A percentile compares a stretch with the other conserved stretches of the same genome.
Conservation (phyloP, 495 filamentous ascomycete genomes). For the Amorphotheca resinae region DNA sequence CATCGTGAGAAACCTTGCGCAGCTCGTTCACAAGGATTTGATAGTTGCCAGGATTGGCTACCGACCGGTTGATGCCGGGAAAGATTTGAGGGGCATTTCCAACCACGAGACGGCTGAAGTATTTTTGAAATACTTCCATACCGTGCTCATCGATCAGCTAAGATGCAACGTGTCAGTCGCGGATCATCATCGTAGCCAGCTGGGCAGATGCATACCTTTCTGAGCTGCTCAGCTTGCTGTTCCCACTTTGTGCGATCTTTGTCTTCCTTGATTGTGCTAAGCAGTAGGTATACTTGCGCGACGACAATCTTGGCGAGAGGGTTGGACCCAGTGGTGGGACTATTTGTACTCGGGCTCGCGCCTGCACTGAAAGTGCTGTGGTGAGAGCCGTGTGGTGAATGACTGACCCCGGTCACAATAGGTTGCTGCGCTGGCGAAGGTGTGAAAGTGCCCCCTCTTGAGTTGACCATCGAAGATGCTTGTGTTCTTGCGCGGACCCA, state of each 20-base stretch:
- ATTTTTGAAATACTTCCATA: slow-evolving; percentile 91
- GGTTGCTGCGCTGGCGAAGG: slow-evolving; percentile 38
- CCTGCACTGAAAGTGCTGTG: slow-evolving; percentile 36
- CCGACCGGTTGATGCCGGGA: slow-evolving; percentile 53
- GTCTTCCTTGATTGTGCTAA: slow-evolving; percentile 86
- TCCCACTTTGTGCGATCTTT: slow-evolving; percentile 93
- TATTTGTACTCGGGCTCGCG: slow-evolving; percentile 55
- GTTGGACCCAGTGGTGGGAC: slow-evolving; percentile 45
- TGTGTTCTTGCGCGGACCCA: slow-evolving; percentile 16
- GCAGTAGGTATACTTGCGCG: slow-evolving; percentile 85
- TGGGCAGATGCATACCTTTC: slow-evolving; percentile 47
- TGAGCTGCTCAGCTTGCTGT: slow-evolving; percentile 75
- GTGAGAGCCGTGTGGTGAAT: slow-evolving; percentile 41
- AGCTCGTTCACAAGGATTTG: slow-evolving; percentile 73
- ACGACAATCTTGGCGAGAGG: slow-evolving; percentile 75
- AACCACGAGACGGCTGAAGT: slow-evolving; percentile 77
- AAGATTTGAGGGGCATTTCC: slow-evolving; percentile 81
- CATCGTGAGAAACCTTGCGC: slow-evolving; percentile 67
- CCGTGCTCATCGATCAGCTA: slow-evolving; percentile 90
- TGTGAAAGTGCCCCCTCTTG: slow-evolving; percentile 37
- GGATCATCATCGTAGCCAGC: background rate
- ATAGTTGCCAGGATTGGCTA: slow-evolving; percentile 66
- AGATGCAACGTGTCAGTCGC: slow-evolving; percentile 13
- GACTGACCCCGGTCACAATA: slow-evolving; percentile 23
- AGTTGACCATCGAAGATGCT: slow-evolving; percentile 23